phyloP scores from a whole-genome alignment of 1,139 yeast genomes.

The Meyerozyma sp. region DNA sequence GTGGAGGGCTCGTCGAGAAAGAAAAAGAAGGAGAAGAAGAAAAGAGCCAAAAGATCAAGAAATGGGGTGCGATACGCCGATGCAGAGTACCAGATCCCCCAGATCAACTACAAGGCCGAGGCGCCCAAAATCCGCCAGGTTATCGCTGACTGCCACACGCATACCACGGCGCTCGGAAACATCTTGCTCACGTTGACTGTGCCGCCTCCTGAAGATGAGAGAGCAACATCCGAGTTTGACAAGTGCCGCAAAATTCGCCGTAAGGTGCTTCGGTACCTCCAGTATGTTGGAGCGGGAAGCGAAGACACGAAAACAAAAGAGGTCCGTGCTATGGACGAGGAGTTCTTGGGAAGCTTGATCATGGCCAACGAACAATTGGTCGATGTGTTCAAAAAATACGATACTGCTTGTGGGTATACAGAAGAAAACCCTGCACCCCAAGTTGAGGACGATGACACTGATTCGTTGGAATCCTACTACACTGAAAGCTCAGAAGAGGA shows the following conservation, averaged over 20 bases:
- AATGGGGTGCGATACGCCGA: slow-evolving; percentile 42
- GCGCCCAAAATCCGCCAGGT: slow-evolving; percentile 65
- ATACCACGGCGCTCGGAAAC: slow-evolving; percentile 69
- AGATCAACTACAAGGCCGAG: slow-evolving; percentile 64
- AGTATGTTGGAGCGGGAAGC: slow-evolving; percentile 61
- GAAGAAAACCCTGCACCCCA: slow-evolving; percentile 32
- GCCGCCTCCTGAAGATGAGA: slow-evolving; percentile 57
- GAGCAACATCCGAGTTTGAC: slow-evolving; percentile 58
- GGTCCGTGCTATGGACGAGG: slow-evolving; percentile 51
- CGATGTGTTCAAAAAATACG: slow-evolving; percentile 63
- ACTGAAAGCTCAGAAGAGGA: slow-evolving; percentile 35
- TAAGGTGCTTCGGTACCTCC: slow-evolving; percentile 73
- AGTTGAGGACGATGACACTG: slow-evolving; percentile 23
- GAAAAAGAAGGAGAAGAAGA: slow-evolving; percentile 11
- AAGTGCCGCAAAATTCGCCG: slow-evolving; percentile 75
- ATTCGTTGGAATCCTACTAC: slow-evolving; percentile 37
- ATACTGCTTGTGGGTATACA: slow-evolving; percentile 37
- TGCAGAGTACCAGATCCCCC: slow-evolving; percentile 56
- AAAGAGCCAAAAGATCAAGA: slow-evolving; percentile 8
- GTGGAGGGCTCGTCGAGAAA: slow-evolving; percentile 6
- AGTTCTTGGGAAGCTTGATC: slow-evolving; percentile 76
- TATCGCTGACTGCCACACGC: slow-evolving; percentile 73
- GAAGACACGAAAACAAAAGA: slow-evolving; percentile 23
- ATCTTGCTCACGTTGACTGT: slow-evolving; percentile 53
- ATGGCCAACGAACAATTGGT: slow-evolving; percentile 89